phyloP scores from a whole-genome alignment of 345 rosid genomes.

The Populus simonii region DNA sequence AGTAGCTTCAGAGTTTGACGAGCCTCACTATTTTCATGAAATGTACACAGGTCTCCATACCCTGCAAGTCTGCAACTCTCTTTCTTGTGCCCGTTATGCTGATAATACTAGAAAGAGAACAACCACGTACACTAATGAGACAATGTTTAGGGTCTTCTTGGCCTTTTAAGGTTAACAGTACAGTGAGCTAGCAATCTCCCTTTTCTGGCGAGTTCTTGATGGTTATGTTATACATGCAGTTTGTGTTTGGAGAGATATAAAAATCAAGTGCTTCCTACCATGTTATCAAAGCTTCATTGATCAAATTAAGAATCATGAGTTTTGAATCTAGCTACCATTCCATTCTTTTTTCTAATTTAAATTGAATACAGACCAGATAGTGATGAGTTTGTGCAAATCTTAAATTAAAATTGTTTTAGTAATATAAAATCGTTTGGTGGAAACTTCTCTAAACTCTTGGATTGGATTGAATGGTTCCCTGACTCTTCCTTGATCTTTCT shows the following conservation, averaged over 20 bases:
- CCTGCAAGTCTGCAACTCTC: conserved; percentile 1
- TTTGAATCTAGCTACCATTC: too few species aligned
- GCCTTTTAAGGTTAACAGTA: conserved; percentile 15
- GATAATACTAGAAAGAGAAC: conserved; percentile 5
- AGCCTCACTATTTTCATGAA: conserved; percentile 3
- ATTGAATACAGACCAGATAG: neutral
- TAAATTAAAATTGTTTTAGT: neutral
- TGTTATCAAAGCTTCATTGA: neutral
- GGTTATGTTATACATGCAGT: neutral
- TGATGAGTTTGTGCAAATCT: neutral
- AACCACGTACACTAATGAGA: neutral
- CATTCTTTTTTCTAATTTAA: neutral
- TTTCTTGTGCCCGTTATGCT: neutral
- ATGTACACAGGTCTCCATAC: neutral
- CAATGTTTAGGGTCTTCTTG: neutral
- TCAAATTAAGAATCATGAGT: neutral
- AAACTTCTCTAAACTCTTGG: neutral
- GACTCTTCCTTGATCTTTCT: neutral
- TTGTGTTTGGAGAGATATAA: neutral
- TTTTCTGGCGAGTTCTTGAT: conserved; percentile 9
- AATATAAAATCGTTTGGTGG: too few species aligned
- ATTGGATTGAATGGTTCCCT: neutral
- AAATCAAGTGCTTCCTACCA: neutral
- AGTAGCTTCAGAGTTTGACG: neutral
- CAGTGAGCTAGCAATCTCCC: neutral